A percentile compares a stretch with the other conserved stretches of the same genome.
These are phyloP conservation scores for Naganishia albida DNA, from an alignment of 1,284 basidiomycete species.

Conservation along the genomic window DNA sequence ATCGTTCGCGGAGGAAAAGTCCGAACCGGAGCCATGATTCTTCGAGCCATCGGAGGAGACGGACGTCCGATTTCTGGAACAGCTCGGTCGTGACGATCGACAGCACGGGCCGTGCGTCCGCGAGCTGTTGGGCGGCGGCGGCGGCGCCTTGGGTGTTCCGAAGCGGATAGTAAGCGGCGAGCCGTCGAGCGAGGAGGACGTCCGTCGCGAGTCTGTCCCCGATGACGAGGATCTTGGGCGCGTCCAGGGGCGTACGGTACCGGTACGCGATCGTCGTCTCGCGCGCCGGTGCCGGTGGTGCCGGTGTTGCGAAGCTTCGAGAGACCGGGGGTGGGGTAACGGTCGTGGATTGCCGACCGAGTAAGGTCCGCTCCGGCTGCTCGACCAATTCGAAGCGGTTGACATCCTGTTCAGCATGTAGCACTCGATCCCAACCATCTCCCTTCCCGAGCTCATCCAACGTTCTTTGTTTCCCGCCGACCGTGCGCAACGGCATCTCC, in stretches of 20 bases:
- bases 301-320: background rate
- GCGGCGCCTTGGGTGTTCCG: slow-evolving; percentile 26
- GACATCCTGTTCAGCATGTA: slow-evolving; percentile 41
- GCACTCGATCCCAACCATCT: slow-evolving; percentile 15
- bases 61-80: slow-evolving; percentile 47
- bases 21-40: slow-evolving; percentile 45
- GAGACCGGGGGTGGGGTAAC: background rate
- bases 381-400: slow-evolving; percentile 38
- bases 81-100: slow-evolving; percentile 49
- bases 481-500: background rate
- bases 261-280: slow-evolving; percentile 53
- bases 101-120: slow-evolving; percentile 35
- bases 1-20: background rate
- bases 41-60: slow-evolving; percentile 50
- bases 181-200: slow-evolving; percentile 76
- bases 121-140: no score
- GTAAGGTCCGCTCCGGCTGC: slow-evolving; percentile 42
- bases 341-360: slow-evolving; percentile 36
- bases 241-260: slow-evolving; percentile 59
- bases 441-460: background rate
- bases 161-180: slow-evolving; percentile 46
- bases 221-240: slow-evolving; percentile 71
- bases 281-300: slow-evolving; percentile 55
- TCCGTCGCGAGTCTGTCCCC: slow-evolving; percentile 93
- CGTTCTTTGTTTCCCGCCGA: background rate